Evolutionary conservation across 768 basidiomycete genomes (phyloP), one percentile per base, ranked within the genome.

Genomic region (Naganishia randhawae): DNA sequence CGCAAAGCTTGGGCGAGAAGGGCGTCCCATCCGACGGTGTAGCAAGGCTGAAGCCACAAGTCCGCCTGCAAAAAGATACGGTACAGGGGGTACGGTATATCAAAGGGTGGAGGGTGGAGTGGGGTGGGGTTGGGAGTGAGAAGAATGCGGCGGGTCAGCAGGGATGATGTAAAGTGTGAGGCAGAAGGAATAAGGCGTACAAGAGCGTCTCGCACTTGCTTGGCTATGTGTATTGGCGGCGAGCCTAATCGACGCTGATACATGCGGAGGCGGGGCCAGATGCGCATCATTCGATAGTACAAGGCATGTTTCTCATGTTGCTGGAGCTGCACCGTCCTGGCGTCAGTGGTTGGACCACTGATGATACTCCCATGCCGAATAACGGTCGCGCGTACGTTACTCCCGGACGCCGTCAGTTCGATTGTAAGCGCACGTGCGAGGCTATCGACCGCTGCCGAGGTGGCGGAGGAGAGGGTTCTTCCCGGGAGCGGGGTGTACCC

Each of bases 21-120:
- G 3, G 54, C 54, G 33, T 55, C 54, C 54, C n/a, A 31, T 22
- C 54, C 54, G 35, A 55, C 54, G 5, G 54, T 55, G n/a, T 55
- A 55, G 33, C 54, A 55, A 2, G 54, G 54, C 19, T 55, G 54
- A 14, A 55, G 31, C 33, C 33, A 55, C 19, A 14, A 17, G 33
- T 55, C 54, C 32, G 54, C 37, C 54, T 55, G 31, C 32, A 50
- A 10, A 50, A n/a, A n/a, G n/a, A n/a, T n/a, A n/a, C n/a, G n/a
- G n/a, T n/a, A n/a, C n/a, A n/a, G n/a, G n/a, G n/a, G n/a, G n/a
- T n/a, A n/a, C n/a, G n/a, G n/a, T n/a, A n/a, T n/a, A n/a, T n/a
- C n/a, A n/a, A n/a, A n/a, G n/a, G n/a, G 37, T 14, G 14, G 37
- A 39, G 7, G 37, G 14, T 39, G 37, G 37, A 8, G 37, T 13